A percentile compares a stretch with the other conserved stretches of the same genome.
phyloP scores from a whole-genome alignment of 768 basidiomycete genomes.

The Neoboletus brunneissimus region DNA sequence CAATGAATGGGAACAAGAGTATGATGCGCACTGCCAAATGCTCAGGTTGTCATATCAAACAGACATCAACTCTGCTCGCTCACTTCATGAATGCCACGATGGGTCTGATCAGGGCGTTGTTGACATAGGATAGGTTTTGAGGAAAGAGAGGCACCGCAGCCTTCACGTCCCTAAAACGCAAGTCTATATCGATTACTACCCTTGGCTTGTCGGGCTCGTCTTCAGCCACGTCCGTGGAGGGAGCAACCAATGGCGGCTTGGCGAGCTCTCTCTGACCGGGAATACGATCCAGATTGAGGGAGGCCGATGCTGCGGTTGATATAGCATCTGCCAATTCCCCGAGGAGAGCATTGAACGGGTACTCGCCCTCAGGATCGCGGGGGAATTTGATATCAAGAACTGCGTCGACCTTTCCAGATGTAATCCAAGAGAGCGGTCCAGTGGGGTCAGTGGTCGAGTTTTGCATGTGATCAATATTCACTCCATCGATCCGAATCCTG shows the following conservation, averaged over 20 bases:
- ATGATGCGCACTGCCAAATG: conserved; percentile 69
- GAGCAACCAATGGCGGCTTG: conserved; percentile 79
- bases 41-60: background rate
- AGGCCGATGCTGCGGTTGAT: conserved; percentile 54
- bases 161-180: conserved; percentile 93
- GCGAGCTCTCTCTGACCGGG: conserved; percentile 87
- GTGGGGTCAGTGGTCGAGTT: conserved; percentile 77
- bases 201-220: conserved; percentile 39
- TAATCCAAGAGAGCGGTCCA: conserved; percentile 92
- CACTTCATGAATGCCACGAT: conserved; percentile 99
- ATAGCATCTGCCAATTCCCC: conserved; percentile 91
- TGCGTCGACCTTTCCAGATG: conserved; percentile 92
- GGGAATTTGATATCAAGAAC: conserved; percentile 99
- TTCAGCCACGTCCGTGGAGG: conserved; percentile 41
- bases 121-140: conserved; percentile 83
- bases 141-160: conserved; percentile 93
- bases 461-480: conserved; percentile 94
- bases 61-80: conserved; percentile 25
- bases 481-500: conserved; percentile 93
- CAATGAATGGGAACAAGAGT: conserved; percentile 95
- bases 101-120: conserved; percentile 88
- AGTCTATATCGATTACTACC: conserved; percentile 85
- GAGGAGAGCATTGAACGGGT: conserved; percentile 75
- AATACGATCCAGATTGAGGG: conserved; percentile 54
- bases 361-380: conserved; percentile 66